phyloP scores from a whole-genome alignment of 2,329 filamentous ascomycete species.

The Fusarium sp. region DNA sequence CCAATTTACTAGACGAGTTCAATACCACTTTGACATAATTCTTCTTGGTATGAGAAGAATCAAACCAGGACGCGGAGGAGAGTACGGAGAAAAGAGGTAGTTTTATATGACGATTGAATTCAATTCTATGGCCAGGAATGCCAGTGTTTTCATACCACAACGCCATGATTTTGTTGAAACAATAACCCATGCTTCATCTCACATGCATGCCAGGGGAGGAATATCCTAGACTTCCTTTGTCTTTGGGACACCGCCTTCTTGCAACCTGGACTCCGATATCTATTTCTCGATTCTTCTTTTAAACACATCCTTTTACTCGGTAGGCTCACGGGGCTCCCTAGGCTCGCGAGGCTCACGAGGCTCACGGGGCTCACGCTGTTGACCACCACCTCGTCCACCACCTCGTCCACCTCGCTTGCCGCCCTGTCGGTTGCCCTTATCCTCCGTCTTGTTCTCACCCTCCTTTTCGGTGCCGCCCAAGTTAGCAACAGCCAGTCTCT shows the following conservation, averaged over 20 bases:
- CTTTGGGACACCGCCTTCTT: slow-evolving; percentile 41
- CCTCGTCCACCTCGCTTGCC: slow-evolving; percentile 66
- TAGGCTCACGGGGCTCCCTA: slow-evolving; percentile 62
- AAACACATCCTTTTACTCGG: slow-evolving; percentile 30
- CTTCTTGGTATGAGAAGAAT: slow-evolving; percentile 23
- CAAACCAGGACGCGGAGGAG: slow-evolving; percentile 3
- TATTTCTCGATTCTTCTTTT: slow-evolving; percentile 37
- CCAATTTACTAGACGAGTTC: slow-evolving; percentile 50
- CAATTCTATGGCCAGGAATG: slow-evolving; percentile 52
- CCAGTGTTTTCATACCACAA: slow-evolving; percentile 54
- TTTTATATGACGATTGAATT: slow-evolving; percentile 53
- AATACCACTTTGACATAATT: slow-evolving; percentile 49
- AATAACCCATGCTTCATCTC: slow-evolving; percentile 51
- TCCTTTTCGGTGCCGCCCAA: slow-evolving; percentile 67
- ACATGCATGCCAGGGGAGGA: slow-evolving; percentile 47
- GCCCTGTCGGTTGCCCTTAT: slow-evolving; percentile 62
- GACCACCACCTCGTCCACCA: slow-evolving; percentile 64
- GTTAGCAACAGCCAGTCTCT: slow-evolving; percentile 87
- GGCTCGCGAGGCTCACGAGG: slow-evolving; percentile 65
- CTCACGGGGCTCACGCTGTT: slow-evolving; percentile 62
- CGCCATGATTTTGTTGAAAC: slow-evolving; percentile 55
- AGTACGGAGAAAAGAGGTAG: slow-evolving; percentile 12
- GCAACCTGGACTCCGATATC: slow-evolving; percentile 40
- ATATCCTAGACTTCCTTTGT: slow-evolving; percentile 44
- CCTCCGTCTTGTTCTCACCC: slow-evolving; percentile 62